Evolutionary conservation across 768 basidiomycete genomes (phyloP), one percentile per base, ranked within the genome.

Genomic region (Amanita fuliginea): DNA sequence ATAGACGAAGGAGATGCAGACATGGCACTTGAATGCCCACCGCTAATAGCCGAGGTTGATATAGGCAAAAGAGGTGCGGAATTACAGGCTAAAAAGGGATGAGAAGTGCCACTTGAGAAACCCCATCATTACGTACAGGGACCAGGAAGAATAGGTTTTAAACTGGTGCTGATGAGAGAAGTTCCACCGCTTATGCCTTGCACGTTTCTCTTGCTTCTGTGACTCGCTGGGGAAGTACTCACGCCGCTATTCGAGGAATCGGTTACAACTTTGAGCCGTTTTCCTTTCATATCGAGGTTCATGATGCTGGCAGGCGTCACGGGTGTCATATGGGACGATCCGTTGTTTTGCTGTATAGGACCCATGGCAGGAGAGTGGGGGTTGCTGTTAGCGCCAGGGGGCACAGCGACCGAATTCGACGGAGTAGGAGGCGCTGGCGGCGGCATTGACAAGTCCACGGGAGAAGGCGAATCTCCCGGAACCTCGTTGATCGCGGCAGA

Each of bases 251-350:
- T 14, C 9, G 19, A 56, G 5, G 55, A 22, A 14, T 42, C 47
- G 10, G 42, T 50, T 14, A 36, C 14, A 30, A 43, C 21, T 42
- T 50, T 50, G 35, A 11, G 62, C 41, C 22, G 64, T 62, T n/a
- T 65, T 63, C 32, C 51, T 59, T 47, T 62, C 67, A 13, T 56
- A 62, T 39, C 51, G 6, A 98, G 72, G 55, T 94, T 94, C 88
- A 97, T 90, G 59, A 97, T 85, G 51, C 81, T 87, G 0, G 90
- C 86, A 0, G 94, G 94, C 0, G 94, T 96, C 39, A 91, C 89
- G 5, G 94, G 94, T 4, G 71, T 78, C 53, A 81, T 62, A 53
- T 69, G 72, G 61, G 61, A 33, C 16, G 33, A 10, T 19, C 24
- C 47, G 4, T 41, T 13, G n/a, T 11, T 22, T 37, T 49, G 26